Conservation (phyloP, 495 filamentous ascomycete genomes). For the Penicillium nucicola region DNA sequence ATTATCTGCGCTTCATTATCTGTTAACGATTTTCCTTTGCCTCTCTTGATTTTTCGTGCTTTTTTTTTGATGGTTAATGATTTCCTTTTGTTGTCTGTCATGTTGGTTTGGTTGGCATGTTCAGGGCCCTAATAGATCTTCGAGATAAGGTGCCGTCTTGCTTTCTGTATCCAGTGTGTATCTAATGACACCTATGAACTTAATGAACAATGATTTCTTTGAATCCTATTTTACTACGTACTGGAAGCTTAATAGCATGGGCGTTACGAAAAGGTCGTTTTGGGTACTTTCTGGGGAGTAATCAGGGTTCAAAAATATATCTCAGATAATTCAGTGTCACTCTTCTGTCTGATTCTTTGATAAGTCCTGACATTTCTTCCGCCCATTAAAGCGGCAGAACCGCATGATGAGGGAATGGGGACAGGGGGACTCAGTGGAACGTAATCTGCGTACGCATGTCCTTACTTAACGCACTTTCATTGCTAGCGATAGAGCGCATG, state of each 20-base stretch:
- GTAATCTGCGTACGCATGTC: too few species aligned
- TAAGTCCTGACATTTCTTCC: too few species aligned
- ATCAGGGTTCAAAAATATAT: too few species aligned
- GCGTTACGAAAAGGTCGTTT: neutral
- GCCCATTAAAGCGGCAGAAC: too few species aligned
- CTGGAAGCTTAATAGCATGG: neutral
- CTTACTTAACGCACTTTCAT: too few species aligned
- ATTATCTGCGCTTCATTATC: conserved; percentile 22
- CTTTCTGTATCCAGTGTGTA: conserved; percentile 8
- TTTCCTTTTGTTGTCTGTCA: conserved; percentile 26
- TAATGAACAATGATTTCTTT: conserved; percentile 14
- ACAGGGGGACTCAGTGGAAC: too few species aligned
- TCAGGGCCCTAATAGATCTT: conserved; percentile 2
- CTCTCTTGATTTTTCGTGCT: conserved; percentile 8
- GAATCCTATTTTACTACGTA: neutral
- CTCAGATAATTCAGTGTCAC: too few species aligned
- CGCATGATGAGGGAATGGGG: too few species aligned
- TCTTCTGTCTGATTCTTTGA: too few species aligned
- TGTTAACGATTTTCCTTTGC: conserved; percentile 25
- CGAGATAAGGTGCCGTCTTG: conserved; percentile 1
- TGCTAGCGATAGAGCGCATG: too few species aligned
- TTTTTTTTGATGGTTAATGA: conserved; percentile 18
- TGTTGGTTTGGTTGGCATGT: conserved; percentile 8
- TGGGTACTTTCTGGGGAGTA: too few species aligned
- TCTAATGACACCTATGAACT: conserved; percentile 13